These are phyloP conservation scores for Litchi chinensis DNA, from an alignment of 345 rosid genomes.

Conservation along the genomic window DNA sequence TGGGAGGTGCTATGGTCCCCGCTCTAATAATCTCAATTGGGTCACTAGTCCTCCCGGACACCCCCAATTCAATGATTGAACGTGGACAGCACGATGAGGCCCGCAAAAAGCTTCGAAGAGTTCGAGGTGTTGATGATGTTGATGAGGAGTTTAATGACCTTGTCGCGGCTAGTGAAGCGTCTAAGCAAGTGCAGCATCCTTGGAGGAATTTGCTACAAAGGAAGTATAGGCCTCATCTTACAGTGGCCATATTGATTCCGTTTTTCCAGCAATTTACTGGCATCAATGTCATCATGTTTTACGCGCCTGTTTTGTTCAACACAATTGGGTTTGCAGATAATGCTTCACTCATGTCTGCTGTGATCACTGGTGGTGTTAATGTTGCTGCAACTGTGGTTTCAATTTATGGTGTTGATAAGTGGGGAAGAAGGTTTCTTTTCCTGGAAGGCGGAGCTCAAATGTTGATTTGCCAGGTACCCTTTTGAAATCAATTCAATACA, in stretches of 20 bases:
- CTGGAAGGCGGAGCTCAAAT: constrained; percentile 82
- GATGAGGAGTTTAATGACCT: constrained; percentile 80
- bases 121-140: constrained; percentile 76
- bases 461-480: constrained; percentile 78
- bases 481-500: too few species aligned
- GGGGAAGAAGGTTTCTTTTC: constrained; percentile 87
- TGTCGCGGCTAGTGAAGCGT: constrained; percentile 72
- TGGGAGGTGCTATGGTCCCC: constrained; percentile 96
- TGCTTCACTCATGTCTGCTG: constrained; percentile 81
- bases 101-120: constrained; percentile 46
- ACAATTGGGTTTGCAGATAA: constrained; percentile 73
- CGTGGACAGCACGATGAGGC: constrained; percentile 75
- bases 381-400: constrained; percentile 69
- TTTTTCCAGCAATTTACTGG: constrained; percentile 90
- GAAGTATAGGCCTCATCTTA: constrained; percentile 83
- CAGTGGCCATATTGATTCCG: constrained; percentile 76
- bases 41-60: constrained; percentile 82
- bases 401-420: constrained; percentile 76
- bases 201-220: constrained; percentile 78
- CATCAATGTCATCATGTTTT: constrained; percentile 85
- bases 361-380: constrained; percentile 75
- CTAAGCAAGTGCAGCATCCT: constrained; percentile 69
- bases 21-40: constrained; percentile 87
- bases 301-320: constrained; percentile 82
- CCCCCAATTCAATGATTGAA: constrained; percentile 95